Percentiles rank a stretch among this genome's conserved stretches.
These are phyloP conservation scores for Nitzschia inconspicua DNA, from an alignment of 108 stramenopile genomes.

Conservation along the genomic window DNA sequence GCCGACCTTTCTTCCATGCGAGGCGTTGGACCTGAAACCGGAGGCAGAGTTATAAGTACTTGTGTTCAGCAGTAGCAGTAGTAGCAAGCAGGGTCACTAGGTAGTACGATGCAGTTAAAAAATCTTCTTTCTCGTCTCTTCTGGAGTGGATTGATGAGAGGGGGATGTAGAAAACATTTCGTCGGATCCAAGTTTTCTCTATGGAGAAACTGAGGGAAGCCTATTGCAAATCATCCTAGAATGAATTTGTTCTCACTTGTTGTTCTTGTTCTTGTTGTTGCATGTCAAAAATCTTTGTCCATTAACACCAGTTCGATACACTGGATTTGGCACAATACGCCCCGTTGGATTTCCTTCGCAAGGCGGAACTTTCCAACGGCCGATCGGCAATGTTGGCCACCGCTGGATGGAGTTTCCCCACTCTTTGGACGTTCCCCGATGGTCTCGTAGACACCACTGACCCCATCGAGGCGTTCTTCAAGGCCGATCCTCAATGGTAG, in stretches of 20 bases:
- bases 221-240: background rate
- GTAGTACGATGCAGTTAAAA: too few relatives aligned
- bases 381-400: slow-evolving; percentile 88
- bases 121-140: too few relatives aligned
- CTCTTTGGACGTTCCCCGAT: slow-evolving; percentile 71
- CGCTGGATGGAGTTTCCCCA: slow-evolving; percentile 81
- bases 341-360: slow-evolving; percentile 76
- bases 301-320: slow-evolving; percentile 72
- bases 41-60: slow-evolving; percentile 56
- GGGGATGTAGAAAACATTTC: background rate
- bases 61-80: too few relatives aligned
- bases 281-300: background rate
- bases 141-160: too few relatives aligned
- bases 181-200: too few relatives aligned
- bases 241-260: background rate
- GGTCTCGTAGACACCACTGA: slow-evolving; percentile 79
- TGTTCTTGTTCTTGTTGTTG: background rate
- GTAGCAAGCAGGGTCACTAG: too few relatives aligned
- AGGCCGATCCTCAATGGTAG: slow-evolving; percentile 92
- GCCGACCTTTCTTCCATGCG: slow-evolving; percentile 50
- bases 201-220: background rate
- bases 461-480: slow-evolving; percentile 81
- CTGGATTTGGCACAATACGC: slow-evolving; percentile 76
- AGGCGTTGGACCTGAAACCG: slow-evolving; percentile 56
- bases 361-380: slow-evolving; percentile 88